phyloP scores from a whole-genome alignment of 2,329 filamentous ascomycete genomes.

The Chlorencoelia australis region DNA sequence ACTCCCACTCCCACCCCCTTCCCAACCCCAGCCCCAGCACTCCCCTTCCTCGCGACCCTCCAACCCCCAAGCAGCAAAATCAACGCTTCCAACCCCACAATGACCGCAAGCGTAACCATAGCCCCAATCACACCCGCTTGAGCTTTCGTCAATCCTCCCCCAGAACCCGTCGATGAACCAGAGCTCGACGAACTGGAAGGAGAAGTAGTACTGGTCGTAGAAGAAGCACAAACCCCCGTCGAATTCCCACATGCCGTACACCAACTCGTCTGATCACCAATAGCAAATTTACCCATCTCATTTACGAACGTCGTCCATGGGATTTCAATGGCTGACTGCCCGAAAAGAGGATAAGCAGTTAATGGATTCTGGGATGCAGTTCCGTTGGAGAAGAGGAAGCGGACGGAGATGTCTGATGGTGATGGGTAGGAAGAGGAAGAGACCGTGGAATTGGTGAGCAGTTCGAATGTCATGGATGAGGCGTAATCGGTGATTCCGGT shows the following conservation, averaged over 20 bases:
- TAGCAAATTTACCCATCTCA: conserved; percentile 55
- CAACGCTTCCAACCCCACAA: conserved; percentile 45
- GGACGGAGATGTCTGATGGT: conserved; percentile 41
- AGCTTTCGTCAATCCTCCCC: conserved; percentile 46
- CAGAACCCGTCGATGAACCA: conserved; percentile 18
- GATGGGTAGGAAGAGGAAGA: conserved; percentile 37
- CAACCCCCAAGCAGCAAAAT: conserved; percentile 46
- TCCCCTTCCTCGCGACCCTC: conserved; percentile 43
- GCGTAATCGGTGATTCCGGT: conserved; percentile 76
- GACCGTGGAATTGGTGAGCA: conserved; percentile 45
- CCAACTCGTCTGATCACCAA: conserved; percentile 58
- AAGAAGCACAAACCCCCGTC: conserved; percentile 52
- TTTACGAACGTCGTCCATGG: conserved; percentile 59
- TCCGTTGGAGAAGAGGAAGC: conserved; percentile 53
- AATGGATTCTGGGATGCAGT: conserved; percentile 36
- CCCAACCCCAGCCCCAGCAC: background rate
- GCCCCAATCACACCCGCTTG: conserved; percentile 77
- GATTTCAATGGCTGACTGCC: conserved; percentile 43
- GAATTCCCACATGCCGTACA: conserved; percentile 66
- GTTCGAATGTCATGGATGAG: conserved; percentile 70
- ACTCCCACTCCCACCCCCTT: background rate
- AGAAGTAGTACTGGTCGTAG: conserved; percentile 24
- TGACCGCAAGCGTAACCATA: conserved; percentile 54
- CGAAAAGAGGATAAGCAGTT: conserved; percentile 47
- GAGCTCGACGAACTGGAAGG: conserved; percentile 19